phyloP scores from a whole-genome alignment of 73 alveolate genomes.

The Blepharisma stoltei region DNA sequence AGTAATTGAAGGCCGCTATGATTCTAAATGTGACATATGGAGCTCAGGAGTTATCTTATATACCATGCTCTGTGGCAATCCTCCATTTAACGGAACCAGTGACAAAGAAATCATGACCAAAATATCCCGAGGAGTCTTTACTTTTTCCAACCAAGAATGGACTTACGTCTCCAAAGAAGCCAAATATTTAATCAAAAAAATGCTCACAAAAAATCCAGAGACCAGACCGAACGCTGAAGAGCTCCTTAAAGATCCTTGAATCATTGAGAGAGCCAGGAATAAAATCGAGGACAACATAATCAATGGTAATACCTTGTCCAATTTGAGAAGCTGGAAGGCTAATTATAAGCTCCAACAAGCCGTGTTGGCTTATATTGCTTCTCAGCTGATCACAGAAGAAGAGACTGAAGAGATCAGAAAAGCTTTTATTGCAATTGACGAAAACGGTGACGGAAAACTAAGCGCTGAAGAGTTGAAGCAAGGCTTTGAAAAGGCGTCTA shows the following conservation, averaged over 20 bases:
- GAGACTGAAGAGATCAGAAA: slow-evolving; percentile 54
- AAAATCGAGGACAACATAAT: slow-evolving; percentile 28
- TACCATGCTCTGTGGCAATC: slow-evolving; percentile 52
- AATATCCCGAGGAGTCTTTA: slow-evolving; percentile 35
- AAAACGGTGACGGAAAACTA: slow-evolving; percentile 74
- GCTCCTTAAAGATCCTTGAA: slow-evolving; percentile 53
- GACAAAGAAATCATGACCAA: slow-evolving; percentile 46
- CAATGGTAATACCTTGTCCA: slow-evolving; percentile 28
- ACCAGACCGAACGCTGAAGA: slow-evolving; percentile 50
- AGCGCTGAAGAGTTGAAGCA: slow-evolving; percentile 61
- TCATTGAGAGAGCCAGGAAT: slow-evolving; percentile 36
- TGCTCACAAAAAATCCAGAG: slow-evolving; percentile 53
- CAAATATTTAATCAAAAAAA: slow-evolving; percentile 43
- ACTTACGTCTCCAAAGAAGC: slow-evolving; percentile 46
- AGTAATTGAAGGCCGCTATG: slow-evolving; percentile 47
- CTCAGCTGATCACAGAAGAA: slow-evolving; percentile 40
- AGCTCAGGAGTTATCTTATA: slow-evolving; percentile 51
- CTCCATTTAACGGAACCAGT: slow-evolving; percentile 49
- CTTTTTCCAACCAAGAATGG: slow-evolving; percentile 51
- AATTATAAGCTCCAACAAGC: slow-evolving; percentile 49
- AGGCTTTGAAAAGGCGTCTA: slow-evolving; percentile 37
- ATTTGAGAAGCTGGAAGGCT: background rate
- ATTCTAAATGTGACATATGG: slow-evolving; percentile 59
- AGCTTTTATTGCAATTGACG: slow-evolving; percentile 64
- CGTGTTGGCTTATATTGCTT: slow-evolving; percentile 41